Evolutionary conservation across 176 grass and related monocot species (phyloP).

Genomic region (Avena atlantica): DNA sequence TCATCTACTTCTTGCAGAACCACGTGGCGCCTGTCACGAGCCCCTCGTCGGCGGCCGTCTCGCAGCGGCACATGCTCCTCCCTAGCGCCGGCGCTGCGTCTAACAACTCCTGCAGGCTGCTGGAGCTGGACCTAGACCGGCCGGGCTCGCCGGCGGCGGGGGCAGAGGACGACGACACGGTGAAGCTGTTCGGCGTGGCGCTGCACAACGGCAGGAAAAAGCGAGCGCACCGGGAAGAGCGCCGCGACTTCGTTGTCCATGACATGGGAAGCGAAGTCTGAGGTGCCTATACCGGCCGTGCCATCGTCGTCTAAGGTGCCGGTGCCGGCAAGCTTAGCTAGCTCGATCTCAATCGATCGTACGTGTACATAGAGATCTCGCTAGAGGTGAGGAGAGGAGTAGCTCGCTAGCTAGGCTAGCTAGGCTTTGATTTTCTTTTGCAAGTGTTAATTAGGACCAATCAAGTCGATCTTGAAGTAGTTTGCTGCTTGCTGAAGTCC

Average conservation of each 20-base stretch:
- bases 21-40: conserved; percentile 61
- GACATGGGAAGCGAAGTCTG: conserved; percentile 47
- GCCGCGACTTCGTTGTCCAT: conserved; percentile 28
- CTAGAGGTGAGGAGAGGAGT: conserved; percentile 24
- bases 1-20: conserved; percentile 94
- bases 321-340: neutral
- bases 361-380: conserved; percentile 26
- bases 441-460: neutral
- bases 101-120: conserved; percentile 47
- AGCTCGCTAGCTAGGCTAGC: conserved; percentile 17
- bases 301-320: neutral
- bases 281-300: too few species aligned
- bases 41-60: conserved; percentile 31
- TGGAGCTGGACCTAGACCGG: conserved; percentile 53
- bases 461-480: neutral
- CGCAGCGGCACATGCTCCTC: neutral
- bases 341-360: neutral
- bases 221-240: conserved; percentile 49
- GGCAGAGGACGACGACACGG: conserved; percentile 26
- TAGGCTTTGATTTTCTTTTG: conserved; percentile 12
- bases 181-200: conserved; percentile 94
- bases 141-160: conserved; percentile 22
- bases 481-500: neutral
- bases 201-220: conserved; percentile 74
- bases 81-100: neutral